Conservation (phyloP, 345 rosid genomes). For the Camelina sativa region DNA sequence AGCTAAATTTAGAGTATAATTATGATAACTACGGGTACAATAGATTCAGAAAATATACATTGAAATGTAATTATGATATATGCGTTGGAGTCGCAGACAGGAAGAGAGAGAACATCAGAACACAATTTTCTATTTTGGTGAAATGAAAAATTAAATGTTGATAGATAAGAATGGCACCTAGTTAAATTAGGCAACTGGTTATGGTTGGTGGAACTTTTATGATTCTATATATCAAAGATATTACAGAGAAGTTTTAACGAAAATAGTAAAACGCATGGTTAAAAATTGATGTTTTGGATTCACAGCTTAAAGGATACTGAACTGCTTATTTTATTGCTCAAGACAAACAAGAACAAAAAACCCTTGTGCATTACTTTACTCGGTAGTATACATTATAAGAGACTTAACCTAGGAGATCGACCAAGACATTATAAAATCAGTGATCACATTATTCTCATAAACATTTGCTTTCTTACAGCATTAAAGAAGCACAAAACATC, state of each 20-base stretch:
- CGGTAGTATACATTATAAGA: slow-evolving; percentile 11
- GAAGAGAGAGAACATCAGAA: no score
- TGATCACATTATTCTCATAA: slow-evolving; percentile 6
- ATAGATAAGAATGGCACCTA: slow-evolving; percentile 25
- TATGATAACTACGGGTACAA: slow-evolving; percentile 15
- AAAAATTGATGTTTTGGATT: slow-evolving; percentile 7
- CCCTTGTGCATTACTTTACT: slow-evolving; percentile 20
- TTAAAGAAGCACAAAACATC: slow-evolving; percentile 23
- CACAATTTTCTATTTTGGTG: not conserved
- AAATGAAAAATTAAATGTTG: slow-evolving; percentile 1
- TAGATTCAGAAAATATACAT: not conserved
- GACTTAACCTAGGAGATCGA: not conserved
- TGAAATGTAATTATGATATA: slow-evolving; percentile 6
- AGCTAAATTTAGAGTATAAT: slow-evolving; percentile 20
- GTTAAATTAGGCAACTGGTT: not conserved
- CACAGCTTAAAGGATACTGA: slow-evolving; percentile 12
- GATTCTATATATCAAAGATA: slow-evolving; percentile 8
- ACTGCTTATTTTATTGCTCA: not conserved
- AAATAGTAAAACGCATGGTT: slow-evolving; percentile 10
- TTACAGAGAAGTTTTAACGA: slow-evolving; percentile 1
- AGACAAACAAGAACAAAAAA: slow-evolving; percentile 11
- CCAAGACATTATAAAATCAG: not conserved
- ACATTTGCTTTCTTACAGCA: slow-evolving; percentile 25
- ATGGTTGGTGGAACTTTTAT: slow-evolving; percentile 1
- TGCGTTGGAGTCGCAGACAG: not conserved